These are phyloP conservation scores for Cryphonectria japonica DNA, from an alignment of 2,329 filamentous ascomycete species.

Conservation along the genomic window DNA sequence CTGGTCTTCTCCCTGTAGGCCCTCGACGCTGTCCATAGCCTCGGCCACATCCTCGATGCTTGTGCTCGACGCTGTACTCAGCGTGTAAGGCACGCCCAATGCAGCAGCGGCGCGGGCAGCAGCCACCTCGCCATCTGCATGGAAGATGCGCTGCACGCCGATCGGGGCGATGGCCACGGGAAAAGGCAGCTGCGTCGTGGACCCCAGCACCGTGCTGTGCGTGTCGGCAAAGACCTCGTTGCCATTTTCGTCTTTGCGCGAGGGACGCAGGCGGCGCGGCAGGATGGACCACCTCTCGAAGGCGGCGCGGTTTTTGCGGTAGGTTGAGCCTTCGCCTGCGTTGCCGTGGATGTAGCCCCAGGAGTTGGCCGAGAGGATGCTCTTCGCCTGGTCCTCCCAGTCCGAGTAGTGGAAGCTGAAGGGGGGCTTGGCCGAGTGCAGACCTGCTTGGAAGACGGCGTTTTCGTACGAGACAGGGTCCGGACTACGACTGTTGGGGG, in stretches of 20 bases:
- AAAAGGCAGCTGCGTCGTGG: constrained; percentile 44
- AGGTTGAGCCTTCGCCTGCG: constrained; percentile 24
- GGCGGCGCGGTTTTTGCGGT: constrained; percentile 27
- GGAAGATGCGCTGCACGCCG: constrained; percentile 65
- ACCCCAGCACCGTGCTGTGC: constrained; percentile 58
- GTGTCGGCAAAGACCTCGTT: constrained; percentile 36
- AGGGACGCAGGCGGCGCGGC: constrained; percentile 20
- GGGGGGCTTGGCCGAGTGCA: constrained; percentile 24
- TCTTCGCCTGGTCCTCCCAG: constrained; percentile 26
- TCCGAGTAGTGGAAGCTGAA: constrained; percentile 25
- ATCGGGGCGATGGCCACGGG: constrained; percentile 69
- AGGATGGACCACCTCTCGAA: constrained; percentile 28
- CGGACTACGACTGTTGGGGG: constrained; percentile 4
- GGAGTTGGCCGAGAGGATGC: constrained; percentile 27
- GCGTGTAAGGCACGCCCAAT: constrained; percentile 59
- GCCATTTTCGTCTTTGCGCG: constrained; percentile 9
- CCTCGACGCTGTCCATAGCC: constrained; percentile 35
- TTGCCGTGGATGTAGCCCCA: constrained; percentile 29
- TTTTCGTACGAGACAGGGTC: constrained; percentile 24
- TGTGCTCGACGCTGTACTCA: constrained; percentile 65
- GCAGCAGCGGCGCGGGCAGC: constrained; percentile 56
- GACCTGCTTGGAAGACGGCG: constrained; percentile 21
- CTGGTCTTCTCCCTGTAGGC: constrained; percentile 5
- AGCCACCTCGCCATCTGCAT: constrained; percentile 65
- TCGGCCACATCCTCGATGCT: constrained; percentile 54